These are phyloP conservation scores for Metschnikowia kunwiensis DNA, from an alignment of 805 yeast species.

Conservation along the genomic window DNA sequence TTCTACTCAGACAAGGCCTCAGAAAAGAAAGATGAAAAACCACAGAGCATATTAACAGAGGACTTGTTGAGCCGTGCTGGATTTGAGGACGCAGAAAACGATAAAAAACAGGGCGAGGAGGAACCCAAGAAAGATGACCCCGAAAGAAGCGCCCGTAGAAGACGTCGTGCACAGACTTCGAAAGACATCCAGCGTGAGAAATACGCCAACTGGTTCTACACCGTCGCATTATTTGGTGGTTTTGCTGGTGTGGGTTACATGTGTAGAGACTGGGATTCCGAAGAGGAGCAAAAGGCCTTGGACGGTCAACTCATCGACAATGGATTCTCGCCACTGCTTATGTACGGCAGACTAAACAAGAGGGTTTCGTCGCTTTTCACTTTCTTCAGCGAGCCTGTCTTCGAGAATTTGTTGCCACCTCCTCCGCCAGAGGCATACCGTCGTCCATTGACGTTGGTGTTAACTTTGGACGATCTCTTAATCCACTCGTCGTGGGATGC, in stretches of 20 bases:
- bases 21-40: constrained; percentile 23
- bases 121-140: constrained; percentile 15
- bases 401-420: constrained; percentile 89
- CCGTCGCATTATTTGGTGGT: constrained; percentile 53
- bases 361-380: constrained; percentile 75
- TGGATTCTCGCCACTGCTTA: constrained; percentile 64
- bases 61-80: constrained; percentile 84
- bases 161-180: constrained; percentile 53
- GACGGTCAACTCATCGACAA: constrained; percentile 55
- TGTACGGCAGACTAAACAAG: constrained; percentile 66
- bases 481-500: constrained; percentile 91
- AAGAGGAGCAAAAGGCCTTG: constrained; percentile 54
- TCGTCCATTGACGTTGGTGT: constrained; percentile 86
- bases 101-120: constrained; percentile 16
- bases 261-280: constrained; percentile 82
- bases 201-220: constrained; percentile 71
- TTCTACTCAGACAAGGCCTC: constrained; percentile 16
- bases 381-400: constrained; percentile 89
- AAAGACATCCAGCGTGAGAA: constrained; percentile 80
- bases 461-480: constrained; percentile 85
- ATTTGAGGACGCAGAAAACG: constrained; percentile 47
- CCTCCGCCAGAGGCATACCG: constrained; percentile 88
- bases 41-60: constrained; percentile 65
- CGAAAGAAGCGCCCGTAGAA: constrained; percentile 23
- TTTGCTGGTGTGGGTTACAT: constrained; percentile 59